phyloP scores from a whole-genome alignment of 2,329 filamentous ascomycete species.

The Sporothrix sp. region DNA sequence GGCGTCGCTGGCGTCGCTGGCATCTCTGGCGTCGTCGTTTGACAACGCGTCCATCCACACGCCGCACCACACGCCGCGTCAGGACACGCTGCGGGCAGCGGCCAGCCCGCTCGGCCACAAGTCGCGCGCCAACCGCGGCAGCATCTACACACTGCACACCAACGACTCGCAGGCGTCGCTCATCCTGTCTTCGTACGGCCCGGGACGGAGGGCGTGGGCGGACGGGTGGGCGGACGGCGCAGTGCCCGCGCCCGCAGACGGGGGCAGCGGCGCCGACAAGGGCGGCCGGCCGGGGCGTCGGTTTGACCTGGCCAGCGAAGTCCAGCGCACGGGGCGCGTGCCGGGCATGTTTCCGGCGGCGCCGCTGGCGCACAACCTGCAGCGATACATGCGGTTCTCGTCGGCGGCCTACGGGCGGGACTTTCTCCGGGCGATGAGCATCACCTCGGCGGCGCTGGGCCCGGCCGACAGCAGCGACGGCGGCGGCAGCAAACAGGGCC shows the following conservation, averaged over 20 bases:
- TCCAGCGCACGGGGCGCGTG: conserved; percentile 44
- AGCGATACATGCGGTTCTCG: conserved; percentile 56
- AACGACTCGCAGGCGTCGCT: conserved; percentile 47
- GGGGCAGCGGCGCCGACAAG: neutral
- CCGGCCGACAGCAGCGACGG: conserved; percentile 34
- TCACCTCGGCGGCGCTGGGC: conserved; percentile 39
- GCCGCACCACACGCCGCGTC: conserved; percentile 29
- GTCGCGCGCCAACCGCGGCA: conserved; percentile 35
- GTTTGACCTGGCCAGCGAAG: conserved; percentile 34
- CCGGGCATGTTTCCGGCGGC: conserved; percentile 49
- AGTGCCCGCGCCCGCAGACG: neutral
- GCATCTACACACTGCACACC: conserved; percentile 51
- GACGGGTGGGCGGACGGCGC: conserved; percentile 10
- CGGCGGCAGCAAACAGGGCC: neutral
- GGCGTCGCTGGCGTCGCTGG: conserved; percentile 39
- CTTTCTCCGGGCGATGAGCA: conserved; percentile 54
- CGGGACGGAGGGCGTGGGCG: conserved; percentile 23
- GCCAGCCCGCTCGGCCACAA: conserved; percentile 20
- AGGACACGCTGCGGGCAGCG: neutral
- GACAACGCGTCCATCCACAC: conserved; percentile 46
- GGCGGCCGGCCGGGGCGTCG: neutral
- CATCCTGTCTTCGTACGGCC: conserved; percentile 37
- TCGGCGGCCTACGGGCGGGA: conserved; percentile 56
- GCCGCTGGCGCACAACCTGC: conserved; percentile 52
- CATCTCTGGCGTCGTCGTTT: conserved; percentile 37